These are phyloP conservation scores for Acanthamoeba healyi DNA, from an alignment of 208 protist genomes.

Conservation along the genomic window DNA sequence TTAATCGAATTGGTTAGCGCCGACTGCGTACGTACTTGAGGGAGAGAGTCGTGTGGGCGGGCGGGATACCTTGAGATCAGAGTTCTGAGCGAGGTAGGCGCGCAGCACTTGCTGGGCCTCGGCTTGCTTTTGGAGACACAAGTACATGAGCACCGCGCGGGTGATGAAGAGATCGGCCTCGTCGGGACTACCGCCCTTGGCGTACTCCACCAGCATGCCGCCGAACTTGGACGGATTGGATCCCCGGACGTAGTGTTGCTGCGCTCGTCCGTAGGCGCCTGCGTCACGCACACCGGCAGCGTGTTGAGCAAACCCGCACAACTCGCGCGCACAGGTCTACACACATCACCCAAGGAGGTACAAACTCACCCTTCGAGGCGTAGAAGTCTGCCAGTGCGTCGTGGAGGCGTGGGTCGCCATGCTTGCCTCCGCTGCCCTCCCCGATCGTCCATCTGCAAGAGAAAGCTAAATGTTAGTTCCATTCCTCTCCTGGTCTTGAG, in stretches of 20 bases:
- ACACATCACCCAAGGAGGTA: background rate
- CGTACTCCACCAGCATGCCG: background rate
- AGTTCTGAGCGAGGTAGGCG: background rate
- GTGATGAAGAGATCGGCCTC: slow-evolving; percentile 19
- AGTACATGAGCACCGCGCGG: background rate
- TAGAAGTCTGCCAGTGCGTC: background rate
- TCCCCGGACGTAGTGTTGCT: background rate
- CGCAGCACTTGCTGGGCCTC: background rate
- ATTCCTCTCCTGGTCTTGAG: background rate
- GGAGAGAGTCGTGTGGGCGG: too few relatives aligned
- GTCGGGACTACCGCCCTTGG: background rate
- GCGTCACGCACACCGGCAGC: too few relatives aligned
- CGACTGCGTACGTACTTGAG: too few relatives aligned
- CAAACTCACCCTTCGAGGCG: background rate
- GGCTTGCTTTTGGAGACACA: background rate
- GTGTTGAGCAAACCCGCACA: too few relatives aligned
- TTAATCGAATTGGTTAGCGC: too few relatives aligned
- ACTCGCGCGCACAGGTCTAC: too few relatives aligned
- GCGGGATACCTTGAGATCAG: background rate
- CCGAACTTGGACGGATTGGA: background rate
- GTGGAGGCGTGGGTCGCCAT: background rate
- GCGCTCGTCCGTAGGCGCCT: background rate
- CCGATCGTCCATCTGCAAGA: background rate
- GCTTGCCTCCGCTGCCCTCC: background rate
- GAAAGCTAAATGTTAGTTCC: too few relatives aligned